These are phyloP conservation scores for Fusarium drepaniforme DNA, from an alignment of 2,329 filamentous ascomycete genomes.

Conservation along the genomic window DNA sequence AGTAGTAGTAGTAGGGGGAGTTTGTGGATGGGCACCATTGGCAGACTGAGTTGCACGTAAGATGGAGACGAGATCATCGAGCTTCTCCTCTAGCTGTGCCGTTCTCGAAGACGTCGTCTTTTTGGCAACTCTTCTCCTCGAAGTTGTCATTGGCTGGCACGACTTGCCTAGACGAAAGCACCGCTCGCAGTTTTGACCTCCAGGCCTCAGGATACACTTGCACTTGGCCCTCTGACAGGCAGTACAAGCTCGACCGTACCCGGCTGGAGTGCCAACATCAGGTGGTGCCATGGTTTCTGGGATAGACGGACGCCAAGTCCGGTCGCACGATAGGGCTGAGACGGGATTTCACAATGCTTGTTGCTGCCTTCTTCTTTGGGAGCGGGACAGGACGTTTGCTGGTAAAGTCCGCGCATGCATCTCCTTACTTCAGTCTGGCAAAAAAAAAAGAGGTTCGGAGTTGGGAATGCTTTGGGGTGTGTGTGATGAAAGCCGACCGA, in stretches of 20 bases:
- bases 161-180: constrained; percentile 61
- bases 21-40: constrained; percentile 26
- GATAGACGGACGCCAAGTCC: constrained; percentile 29
- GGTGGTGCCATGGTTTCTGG: constrained; percentile 41
- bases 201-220: constrained; percentile 58
- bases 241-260: constrained; percentile 59
- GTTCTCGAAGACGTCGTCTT: constrained; percentile 52
- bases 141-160: constrained; percentile 58
- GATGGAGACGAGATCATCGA: constrained; percentile 62
- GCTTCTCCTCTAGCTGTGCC: constrained; percentile 62
- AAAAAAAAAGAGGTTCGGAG: background rate
- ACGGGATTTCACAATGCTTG: constrained; percentile 20
- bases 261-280: constrained; percentile 48
- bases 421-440: background rate
- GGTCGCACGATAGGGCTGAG: constrained; percentile 23
- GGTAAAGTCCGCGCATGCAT: constrained; percentile 3
- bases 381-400: constrained; percentile 19
- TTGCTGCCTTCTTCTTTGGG: background rate
- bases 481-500: constrained; percentile 20
- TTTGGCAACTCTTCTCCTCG: constrained; percentile 53
- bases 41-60: constrained; percentile 49
- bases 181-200: constrained; percentile 52
- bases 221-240: constrained; percentile 63
- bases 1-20: constrained; percentile 15
- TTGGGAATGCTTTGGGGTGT: constrained; percentile 2